Conservation (phyloP, 1,284 basidiomycete species). For the Xerocomus amazonicus region DNA sequence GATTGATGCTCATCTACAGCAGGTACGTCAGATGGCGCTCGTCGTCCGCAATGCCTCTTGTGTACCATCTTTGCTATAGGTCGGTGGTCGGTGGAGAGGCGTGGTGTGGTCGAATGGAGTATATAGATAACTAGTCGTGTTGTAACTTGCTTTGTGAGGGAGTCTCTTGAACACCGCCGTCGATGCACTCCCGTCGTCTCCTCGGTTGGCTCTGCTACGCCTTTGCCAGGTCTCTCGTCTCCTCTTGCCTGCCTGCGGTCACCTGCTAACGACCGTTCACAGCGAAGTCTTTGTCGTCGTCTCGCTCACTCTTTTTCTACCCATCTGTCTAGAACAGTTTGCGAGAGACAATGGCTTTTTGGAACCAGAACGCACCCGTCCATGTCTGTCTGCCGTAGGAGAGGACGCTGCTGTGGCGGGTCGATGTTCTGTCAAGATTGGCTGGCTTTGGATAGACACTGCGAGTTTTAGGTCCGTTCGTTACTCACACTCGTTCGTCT, state of each 20-base stretch:
- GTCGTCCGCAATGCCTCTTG: not conserved
- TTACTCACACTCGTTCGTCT: not conserved
- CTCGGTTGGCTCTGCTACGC: conserved; percentile 75
- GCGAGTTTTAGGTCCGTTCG: conserved; percentile 77
- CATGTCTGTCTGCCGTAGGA: conserved; percentile 39
- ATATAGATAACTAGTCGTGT: not conserved
- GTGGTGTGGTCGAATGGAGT: not conserved
- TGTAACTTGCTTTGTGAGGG: not conserved
- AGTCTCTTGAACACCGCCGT: conserved; percentile 2
- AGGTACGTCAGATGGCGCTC: conserved; percentile 17
- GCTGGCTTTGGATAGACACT: conserved; percentile 79
- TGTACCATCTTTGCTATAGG: conserved; percentile 2
- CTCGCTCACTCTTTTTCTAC: conserved; percentile 74
- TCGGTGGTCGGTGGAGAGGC: conserved; percentile 12
- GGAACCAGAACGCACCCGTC: conserved; percentile 54
- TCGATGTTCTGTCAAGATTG: conserved; percentile 72
- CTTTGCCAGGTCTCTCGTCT: conserved; percentile 58
- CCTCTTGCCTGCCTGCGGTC: not conserved
- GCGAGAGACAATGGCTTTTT: conserved; percentile 77
- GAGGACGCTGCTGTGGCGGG: conserved; percentile 25
- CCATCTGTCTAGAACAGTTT: conserved; percentile 80
- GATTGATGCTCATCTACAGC: conserved; percentile 29
- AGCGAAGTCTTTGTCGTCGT: conserved; percentile 83
- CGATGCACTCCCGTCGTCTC: conserved; percentile 39
- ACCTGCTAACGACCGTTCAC: conserved; percentile 3